Evolutionary conservation across 2,329 filamentous ascomycete genomes (phyloP).

Genomic region (Elsinoe fawcettii): DNA sequence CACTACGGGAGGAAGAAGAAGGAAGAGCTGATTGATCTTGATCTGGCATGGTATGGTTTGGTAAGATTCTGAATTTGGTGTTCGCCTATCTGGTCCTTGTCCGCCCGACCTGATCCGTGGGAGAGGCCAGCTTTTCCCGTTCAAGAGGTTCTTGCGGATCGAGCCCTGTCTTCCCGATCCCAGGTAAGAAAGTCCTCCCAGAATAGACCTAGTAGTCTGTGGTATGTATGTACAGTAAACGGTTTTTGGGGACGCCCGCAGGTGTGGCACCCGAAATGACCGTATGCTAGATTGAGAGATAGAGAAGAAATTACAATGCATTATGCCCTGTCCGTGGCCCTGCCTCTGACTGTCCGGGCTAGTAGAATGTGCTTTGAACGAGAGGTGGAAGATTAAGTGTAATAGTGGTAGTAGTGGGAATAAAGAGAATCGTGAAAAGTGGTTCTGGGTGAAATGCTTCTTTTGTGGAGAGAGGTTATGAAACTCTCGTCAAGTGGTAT

Average conservation of each 20-base stretch:
- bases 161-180: neutral
- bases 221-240: slow-evolving; percentile 9
- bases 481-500: slow-evolving; percentile 1
- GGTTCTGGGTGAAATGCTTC: slow-evolving; percentile 4
- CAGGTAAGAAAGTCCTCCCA: neutral
- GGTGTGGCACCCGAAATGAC: neutral
- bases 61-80: too few relatives aligned
- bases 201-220: slow-evolving; percentile 2
- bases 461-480: neutral
- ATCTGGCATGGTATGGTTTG: neutral
- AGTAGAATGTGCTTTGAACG: slow-evolving; percentile 10
- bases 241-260: slow-evolving; percentile 4
- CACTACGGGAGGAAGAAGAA: neutral
- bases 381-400: slow-evolving; percentile 1
- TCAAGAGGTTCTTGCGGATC: neutral
- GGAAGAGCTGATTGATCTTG: too few relatives aligned
- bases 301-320: neutral
- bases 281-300: neutral
- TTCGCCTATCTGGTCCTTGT: neutral
- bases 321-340: neutral
- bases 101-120: slow-evolving; percentile 5
- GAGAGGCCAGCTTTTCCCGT: neutral
- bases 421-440: slow-evolving; percentile 8
- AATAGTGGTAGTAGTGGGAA: neutral
- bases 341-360: neutral